A percentile compares a stretch with the other conserved stretches of the same genome.
Conservation (phyloP, 2,329 filamentous ascomycete species). For the Ilyonectria mors-panacis region DNA sequence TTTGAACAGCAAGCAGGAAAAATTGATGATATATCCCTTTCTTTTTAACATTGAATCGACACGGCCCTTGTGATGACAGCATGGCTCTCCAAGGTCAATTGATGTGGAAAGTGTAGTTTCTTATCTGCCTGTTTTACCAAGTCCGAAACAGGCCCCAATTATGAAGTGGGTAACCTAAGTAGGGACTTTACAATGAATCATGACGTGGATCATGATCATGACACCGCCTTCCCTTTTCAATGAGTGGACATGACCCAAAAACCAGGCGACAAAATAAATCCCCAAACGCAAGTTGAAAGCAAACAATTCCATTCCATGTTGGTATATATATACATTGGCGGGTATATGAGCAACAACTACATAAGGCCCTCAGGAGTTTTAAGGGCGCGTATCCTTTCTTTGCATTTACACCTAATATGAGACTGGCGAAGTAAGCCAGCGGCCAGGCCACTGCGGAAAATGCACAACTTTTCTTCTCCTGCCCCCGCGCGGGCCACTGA, state of each 20-base stretch:
- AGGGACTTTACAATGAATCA: neutral
- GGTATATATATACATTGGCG: slow-evolving; percentile 18
- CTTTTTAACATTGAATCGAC: slow-evolving; percentile 13
- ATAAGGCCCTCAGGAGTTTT: slow-evolving; percentile 6
- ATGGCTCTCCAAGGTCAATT: neutral
- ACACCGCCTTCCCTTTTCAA: neutral
- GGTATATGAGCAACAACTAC: slow-evolving; percentile 21
- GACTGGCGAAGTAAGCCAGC: slow-evolving; percentile 4
- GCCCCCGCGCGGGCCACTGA: neutral
- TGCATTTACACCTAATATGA: slow-evolving; percentile 17
- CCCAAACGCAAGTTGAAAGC: neutral
- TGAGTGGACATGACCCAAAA: neutral
- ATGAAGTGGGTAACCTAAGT: neutral
- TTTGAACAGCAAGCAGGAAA: slow-evolving; percentile 50
- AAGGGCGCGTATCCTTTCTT: slow-evolving; percentile 1
- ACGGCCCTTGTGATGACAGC: neutral
- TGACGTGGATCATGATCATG: neutral
- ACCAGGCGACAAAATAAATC: neutral
- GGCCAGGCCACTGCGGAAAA: slow-evolving; percentile 12
- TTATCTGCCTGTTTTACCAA: neutral
- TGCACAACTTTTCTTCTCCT: slow-evolving; percentile 25
- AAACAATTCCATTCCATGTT: slow-evolving; percentile 10
- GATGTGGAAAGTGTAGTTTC: neutral
- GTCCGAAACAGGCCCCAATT: neutral
- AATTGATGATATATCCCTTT: slow-evolving; percentile 53